phyloP scores from a whole-genome alignment of 805 yeast species.

The Suhomyces canberraensis region DNA sequence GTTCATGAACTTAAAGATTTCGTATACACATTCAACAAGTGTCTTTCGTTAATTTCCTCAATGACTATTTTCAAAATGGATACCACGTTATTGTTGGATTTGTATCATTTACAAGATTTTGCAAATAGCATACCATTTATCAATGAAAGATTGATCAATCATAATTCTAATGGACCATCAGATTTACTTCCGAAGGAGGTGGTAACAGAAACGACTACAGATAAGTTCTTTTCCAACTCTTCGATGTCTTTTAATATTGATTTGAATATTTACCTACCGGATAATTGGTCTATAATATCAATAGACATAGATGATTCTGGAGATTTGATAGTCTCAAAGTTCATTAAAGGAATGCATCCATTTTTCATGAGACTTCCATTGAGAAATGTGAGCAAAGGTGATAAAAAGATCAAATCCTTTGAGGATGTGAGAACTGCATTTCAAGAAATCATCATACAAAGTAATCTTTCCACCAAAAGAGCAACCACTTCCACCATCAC shows the following conservation, averaged over 20 bases:
- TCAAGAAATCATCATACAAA: slow-evolving; percentile 50
- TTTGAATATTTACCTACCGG: slow-evolving; percentile 30
- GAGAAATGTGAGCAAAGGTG: slow-evolving; percentile 39
- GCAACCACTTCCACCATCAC: slow-evolving; percentile 50
- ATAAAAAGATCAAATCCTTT: slow-evolving; percentile 36
- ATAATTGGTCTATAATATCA: slow-evolving; percentile 55
- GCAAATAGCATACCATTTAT: slow-evolving; percentile 17
- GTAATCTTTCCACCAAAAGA: slow-evolving; percentile 57
- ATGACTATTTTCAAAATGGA: slow-evolving; percentile 16
- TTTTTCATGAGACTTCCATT: slow-evolving; percentile 56
- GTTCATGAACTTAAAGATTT: slow-evolving; percentile 16
- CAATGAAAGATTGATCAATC: slow-evolving; percentile 18
- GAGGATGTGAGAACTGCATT: slow-evolving; percentile 33
- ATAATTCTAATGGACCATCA: slow-evolving; percentile 8
- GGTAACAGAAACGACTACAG: not conserved
- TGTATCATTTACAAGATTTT: slow-evolving; percentile 21
- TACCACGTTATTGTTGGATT: slow-evolving; percentile 12
- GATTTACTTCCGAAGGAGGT: slow-evolving; percentile 10
- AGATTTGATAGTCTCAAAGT: slow-evolving; percentile 53
- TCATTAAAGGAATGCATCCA: slow-evolving; percentile 32
- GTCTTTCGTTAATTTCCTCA: slow-evolving; percentile 19
- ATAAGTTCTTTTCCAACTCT: not conserved
- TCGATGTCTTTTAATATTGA: slow-evolving; percentile 9
- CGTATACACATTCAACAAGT: slow-evolving; percentile 12
- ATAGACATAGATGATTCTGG: slow-evolving; percentile 57